A percentile compares a stretch with the other conserved stretches of the same genome.
These are phyloP conservation scores for Candida awuae DNA, from an alignment of 805 yeast genomes.

Conservation along the genomic window DNA sequence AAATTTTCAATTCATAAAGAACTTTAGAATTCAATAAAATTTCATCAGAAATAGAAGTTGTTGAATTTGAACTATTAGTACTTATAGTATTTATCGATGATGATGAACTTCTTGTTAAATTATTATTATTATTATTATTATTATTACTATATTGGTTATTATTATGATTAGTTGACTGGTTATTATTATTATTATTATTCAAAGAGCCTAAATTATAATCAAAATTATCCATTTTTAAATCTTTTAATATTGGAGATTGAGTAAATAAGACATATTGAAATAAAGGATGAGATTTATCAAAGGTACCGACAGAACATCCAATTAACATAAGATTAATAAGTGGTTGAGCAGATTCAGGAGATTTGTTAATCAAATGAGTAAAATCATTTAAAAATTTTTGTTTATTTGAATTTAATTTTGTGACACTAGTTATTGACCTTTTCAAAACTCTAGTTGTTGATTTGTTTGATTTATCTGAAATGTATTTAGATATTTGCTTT, in stretches of 20 bases:
- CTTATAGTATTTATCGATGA: neutral
- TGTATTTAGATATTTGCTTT: slow-evolving; percentile 22
- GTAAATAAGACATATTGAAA: slow-evolving; percentile 23
- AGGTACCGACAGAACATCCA: slow-evolving; percentile 25
- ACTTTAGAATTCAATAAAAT: slow-evolving; percentile 3
- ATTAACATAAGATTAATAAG: slow-evolving; percentile 27
- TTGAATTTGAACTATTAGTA: neutral
- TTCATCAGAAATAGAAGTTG: no score
- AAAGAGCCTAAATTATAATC: neutral
- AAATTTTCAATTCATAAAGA: slow-evolving; percentile 19
- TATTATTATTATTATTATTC: no score
- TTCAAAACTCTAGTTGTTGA: slow-evolving; percentile 19
- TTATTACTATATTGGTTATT: neutral
- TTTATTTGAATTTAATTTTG: slow-evolving; percentile 13
- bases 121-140: no score
- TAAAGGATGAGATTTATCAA: slow-evolving; percentile 22
- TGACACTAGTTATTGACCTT: slow-evolving; percentile 18
- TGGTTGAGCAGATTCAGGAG: slow-evolving; percentile 25
- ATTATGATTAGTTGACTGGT: neutral
- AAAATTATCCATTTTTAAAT: slow-evolving; percentile 26
- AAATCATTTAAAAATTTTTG: slow-evolving; percentile 24
- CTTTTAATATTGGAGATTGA: slow-evolving; percentile 20
- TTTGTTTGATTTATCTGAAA: slow-evolving; percentile 18
- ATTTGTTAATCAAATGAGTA: slow-evolving; percentile 15
- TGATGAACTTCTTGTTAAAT: slow-evolving; percentile 4